These are phyloP conservation scores for Chaetoscypha palmicola DNA, from an alignment of 2,329 filamentous ascomycete species.

Conservation along the genomic window DNA sequence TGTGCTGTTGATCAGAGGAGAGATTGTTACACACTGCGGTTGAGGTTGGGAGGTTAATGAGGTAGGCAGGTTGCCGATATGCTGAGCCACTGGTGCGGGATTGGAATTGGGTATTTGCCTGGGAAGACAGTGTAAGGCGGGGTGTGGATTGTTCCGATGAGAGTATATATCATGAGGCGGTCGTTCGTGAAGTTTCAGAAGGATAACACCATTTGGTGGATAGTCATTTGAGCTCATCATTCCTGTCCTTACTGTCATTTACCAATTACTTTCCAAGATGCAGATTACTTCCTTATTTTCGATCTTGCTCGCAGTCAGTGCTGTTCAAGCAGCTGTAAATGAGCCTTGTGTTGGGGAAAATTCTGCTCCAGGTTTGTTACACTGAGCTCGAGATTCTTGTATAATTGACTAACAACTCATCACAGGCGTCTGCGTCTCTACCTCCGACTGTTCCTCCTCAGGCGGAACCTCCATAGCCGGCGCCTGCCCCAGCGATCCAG, in stretches of 20 bases:
- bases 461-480: not conserved
- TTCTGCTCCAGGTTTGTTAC: not conserved
- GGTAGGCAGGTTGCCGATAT: not conserved
- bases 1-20: not conserved
- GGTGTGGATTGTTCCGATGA: not conserved
- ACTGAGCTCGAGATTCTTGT: not conserved
- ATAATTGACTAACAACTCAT: not conserved
- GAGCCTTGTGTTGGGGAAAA: constrained; percentile 2
- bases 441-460: not conserved
- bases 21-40: not conserved
- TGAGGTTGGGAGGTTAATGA: not conserved
- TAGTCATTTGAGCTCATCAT: not conserved
- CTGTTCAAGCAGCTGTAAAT: not conserved
- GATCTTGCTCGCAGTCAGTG: not conserved
- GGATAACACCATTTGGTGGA: no score
- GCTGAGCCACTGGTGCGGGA: not conserved
- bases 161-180: not conserved
- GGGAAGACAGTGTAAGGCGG: not conserved
- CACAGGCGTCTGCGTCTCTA: constrained; percentile 2
- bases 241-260: not conserved
- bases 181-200: not conserved
- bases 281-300: not conserved
- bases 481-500: constrained; percentile 1
- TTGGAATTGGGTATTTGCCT: not conserved
- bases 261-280: not conserved